A percentile compares a stretch with the other conserved stretches of the same genome.
Conservation (phyloP, 768 basidiomycete genomes). For the Kwoniella sp. region DNA sequence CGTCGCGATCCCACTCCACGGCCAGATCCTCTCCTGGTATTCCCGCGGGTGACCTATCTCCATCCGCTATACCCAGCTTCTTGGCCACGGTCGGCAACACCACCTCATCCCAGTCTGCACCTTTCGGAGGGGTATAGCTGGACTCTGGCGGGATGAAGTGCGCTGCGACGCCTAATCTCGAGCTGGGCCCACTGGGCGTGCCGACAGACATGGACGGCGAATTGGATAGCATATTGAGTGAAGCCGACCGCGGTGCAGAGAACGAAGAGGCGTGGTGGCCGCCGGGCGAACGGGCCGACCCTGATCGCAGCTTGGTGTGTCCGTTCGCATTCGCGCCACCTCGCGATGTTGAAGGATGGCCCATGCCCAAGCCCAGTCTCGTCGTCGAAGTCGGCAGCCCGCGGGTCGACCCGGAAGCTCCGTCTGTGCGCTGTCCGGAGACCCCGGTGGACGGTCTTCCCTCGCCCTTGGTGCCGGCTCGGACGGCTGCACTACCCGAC, state of each 20-base stretch:
- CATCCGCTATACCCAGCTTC: slow-evolving; percentile 26
- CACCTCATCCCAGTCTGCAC: slow-evolving; percentile 42
- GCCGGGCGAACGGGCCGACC: slow-evolving; percentile 1
- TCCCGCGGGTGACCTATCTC: slow-evolving; percentile 17
- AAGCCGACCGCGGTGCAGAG: slow-evolving; percentile 6
- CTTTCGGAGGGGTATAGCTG: slow-evolving; percentile 42
- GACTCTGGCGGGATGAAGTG: slow-evolving; percentile 40
- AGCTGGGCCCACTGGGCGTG: slow-evolving; percentile 12
- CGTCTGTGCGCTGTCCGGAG: too few species aligned
- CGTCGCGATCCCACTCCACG: slow-evolving; percentile 44
- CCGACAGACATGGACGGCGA: slow-evolving; percentile 2
- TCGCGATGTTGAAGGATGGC: slow-evolving; percentile 11
- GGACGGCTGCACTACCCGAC: not conserved
- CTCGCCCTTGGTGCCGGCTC: slow-evolving; percentile 8
- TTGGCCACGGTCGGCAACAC: slow-evolving; percentile 41
- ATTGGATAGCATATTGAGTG: slow-evolving; percentile 20
- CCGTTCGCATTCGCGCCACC: not conserved
- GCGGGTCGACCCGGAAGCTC: not conserved
- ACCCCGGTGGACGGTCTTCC: too few species aligned
- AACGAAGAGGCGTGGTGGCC: not conserved
- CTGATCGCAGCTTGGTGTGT: not conserved
- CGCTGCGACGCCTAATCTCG: slow-evolving; percentile 39
- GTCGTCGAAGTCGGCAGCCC: slow-evolving; percentile 9
- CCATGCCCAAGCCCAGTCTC: slow-evolving; percentile 16
- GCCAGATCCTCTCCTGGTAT: slow-evolving; percentile 35